Base-by-base conservation (phyloP, 805 yeast species). In the Cyberlindnera saturnus region DNA sequence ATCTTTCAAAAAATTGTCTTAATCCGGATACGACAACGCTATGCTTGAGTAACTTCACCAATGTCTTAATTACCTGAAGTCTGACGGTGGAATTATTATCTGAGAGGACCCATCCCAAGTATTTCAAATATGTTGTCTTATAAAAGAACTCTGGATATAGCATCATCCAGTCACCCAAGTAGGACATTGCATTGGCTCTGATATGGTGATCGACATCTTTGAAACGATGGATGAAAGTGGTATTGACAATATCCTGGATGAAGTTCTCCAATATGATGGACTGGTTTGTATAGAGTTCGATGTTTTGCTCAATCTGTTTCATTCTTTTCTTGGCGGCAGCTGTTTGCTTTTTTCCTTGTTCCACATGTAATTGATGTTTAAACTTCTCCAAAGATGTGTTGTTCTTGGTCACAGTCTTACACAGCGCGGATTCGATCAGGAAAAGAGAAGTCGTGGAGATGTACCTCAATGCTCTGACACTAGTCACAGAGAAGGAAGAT, bases 81-180 rank as follows among this genome's bases (percentile, higher is more conserved):
- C 95, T 72, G 1, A 86, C 95, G 3, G 58, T 48, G 10, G 74
- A 61, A 14, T 75, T 72, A 3, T 77, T 67, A 56, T 89, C 96
- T n/a, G 90, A 80, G 34, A 90, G 65, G 30, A 86, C 67, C 95
- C 95, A 85, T 5, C 96, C 96, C 55, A 85, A 73, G 60, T 85
- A 86, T 48, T 89, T 74, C 49, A 88, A 69, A 55, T 80, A 86
- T 1, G 81, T 67, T 11, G 82, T 80, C 47, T 79, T 84, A 49
- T 84, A 74, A 54, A 85, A 88, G 42, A 70, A 65, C 44, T 83
- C 89, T 0, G 96, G 95, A 47, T 74, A 75, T 6, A 65, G 57
- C n/a, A 73, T 70, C 64, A 86, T 84, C 86, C 95, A 85, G 15
- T 63, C 66, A n/a, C 87, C 79, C 40, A 89, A 65, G 31, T 73